Percentiles rank a stretch among this genome's conserved stretches.
phyloP scores from a whole-genome alignment of 345 rosid species.

The Barbarea vulgaris region DNA sequence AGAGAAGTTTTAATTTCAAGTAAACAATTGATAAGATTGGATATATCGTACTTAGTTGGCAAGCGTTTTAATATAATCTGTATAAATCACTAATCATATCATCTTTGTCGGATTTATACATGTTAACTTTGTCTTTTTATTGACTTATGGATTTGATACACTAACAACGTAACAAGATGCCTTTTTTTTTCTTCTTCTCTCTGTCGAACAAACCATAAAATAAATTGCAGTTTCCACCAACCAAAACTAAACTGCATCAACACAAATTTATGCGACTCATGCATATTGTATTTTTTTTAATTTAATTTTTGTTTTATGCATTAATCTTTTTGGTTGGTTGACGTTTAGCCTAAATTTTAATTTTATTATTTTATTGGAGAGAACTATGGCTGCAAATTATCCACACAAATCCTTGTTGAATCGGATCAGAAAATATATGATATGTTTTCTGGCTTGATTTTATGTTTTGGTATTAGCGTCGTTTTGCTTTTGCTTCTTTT shows the following conservation, averaged over 20 bases:
- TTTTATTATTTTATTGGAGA: not conserved
- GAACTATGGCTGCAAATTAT: conserved; percentile 1
- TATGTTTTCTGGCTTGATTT: conserved; percentile 8
- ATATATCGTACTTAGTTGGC: no score
- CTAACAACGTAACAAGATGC: conserved; percentile 5
- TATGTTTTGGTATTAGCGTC: not conserved
- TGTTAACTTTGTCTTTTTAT: not conserved
- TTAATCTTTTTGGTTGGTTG: not conserved
- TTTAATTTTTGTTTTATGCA: not conserved
- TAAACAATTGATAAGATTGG: no score
- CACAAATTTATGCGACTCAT: conserved; percentile 23
- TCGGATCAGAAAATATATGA: conserved; percentile 17
- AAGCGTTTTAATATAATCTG: not conserved
- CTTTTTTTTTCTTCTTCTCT: conserved; percentile 8
- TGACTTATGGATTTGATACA: conserved; percentile 7
- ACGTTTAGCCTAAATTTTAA: not conserved
- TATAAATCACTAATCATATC: conserved; percentile 21
- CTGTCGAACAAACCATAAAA: conserved; percentile 15
- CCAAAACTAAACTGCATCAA: conserved; percentile 8
- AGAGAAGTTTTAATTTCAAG: no score
- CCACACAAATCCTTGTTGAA: conserved; percentile 18
- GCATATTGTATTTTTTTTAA: not conserved
- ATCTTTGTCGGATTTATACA: no score
- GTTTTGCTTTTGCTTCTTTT: not conserved
- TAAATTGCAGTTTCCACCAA: conserved; percentile 14